Evolutionary conservation across 1,284 basidiomycete genomes (phyloP).

Genomic region (Ceratobasidium theobromae): DNA sequence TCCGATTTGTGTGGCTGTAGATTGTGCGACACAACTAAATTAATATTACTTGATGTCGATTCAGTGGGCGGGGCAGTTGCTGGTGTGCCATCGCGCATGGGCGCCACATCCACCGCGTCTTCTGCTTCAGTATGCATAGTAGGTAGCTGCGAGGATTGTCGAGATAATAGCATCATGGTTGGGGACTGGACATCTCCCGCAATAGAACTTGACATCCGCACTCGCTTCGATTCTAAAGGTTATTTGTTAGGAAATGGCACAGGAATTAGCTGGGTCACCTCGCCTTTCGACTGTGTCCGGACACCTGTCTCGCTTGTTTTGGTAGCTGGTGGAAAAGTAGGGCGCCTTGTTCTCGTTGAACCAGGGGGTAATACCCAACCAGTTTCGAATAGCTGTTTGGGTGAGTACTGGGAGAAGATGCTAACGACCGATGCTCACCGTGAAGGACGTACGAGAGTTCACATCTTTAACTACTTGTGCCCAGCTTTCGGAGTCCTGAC

Average conservation of each 20-base stretch:
- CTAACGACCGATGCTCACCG: neutral
- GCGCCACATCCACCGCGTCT: neutral
- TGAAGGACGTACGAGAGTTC: conserved; percentile 9
- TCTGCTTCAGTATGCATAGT: conserved; percentile 40
- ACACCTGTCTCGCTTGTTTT: neutral
- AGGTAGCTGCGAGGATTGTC: conserved; percentile 1
- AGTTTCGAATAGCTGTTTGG: neutral
- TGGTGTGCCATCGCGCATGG: conserved; percentile 14
- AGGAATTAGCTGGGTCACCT: neutral
- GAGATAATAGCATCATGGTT: neutral
- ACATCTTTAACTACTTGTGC: conserved; percentile 12
- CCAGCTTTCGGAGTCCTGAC: conserved; percentile 51
- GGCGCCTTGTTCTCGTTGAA: neutral
- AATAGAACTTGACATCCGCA: neutral
- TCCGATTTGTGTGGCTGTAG: neutral
- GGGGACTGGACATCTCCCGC: neutral
- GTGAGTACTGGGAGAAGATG: neutral
- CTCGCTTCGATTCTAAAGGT: conserved; percentile 7
- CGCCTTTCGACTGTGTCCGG: conserved; percentile 7
- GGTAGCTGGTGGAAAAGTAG: neutral
- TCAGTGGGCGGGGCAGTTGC: neutral
- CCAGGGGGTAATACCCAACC: conserved; percentile 15
- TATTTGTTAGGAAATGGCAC: neutral
- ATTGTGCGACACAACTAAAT: neutral
- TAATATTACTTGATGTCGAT: neutral